Percentiles rank a stretch among this genome's conserved stretches.
Conservation (phyloP, 148 eudicot species). For the Bassia scoparia region DNA sequence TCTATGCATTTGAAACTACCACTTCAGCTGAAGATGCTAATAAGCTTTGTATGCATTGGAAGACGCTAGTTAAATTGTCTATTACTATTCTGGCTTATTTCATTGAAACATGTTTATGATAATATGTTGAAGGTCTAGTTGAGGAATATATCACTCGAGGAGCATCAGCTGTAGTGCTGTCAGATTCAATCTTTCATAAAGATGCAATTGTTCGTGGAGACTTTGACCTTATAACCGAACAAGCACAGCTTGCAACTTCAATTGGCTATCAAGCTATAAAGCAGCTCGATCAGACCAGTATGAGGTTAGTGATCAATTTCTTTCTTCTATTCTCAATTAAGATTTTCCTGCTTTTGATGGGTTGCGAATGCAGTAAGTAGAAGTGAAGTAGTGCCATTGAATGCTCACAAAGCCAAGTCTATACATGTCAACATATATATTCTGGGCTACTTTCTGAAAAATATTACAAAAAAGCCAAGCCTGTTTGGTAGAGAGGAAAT, state of each 20-base stretch:
- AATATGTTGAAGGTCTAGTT: conserved; percentile 42
- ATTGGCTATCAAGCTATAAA: conserved; percentile 45
- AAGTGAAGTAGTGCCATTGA: background rate
- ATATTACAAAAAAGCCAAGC: background rate
- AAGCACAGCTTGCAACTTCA: conserved; percentile 50
- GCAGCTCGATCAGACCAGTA: conserved; percentile 28
- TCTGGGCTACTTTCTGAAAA: background rate
- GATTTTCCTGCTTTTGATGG: background rate
- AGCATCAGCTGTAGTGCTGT: conserved; percentile 73
- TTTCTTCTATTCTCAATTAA: background rate
- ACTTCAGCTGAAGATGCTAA: too few species aligned
- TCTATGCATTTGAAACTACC: too few species aligned
- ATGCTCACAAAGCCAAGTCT: background rate
- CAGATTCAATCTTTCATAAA: conserved; percentile 78
- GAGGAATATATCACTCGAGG: conserved; percentile 55
- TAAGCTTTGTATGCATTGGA: too few species aligned
- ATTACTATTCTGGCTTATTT: too few species aligned
- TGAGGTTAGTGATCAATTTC: background rate
- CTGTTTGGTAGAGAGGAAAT: too few species aligned
- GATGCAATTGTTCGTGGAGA: conserved; percentile 49
- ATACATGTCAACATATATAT: background rate
- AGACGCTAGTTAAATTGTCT: too few species aligned
- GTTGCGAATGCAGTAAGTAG: background rate
- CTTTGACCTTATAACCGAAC: conserved; percentile 42
- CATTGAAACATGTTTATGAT: background rate